phyloP scores from a whole-genome alignment of 2,329 filamentous ascomycete species.

The Plectosphaerella plurivora region DNA sequence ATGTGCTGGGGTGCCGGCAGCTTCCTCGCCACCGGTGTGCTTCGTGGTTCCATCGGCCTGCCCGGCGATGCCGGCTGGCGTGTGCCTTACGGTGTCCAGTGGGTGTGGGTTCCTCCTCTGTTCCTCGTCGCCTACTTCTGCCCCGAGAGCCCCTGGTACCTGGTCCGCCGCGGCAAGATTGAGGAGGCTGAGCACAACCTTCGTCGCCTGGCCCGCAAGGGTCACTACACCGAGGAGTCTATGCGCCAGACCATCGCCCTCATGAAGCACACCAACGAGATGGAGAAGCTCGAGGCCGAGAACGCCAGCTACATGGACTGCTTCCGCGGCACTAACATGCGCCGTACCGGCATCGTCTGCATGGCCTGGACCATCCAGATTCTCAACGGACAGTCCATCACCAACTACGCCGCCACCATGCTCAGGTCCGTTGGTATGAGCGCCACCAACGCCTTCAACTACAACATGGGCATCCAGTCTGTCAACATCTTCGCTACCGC shows the following conservation, averaged over 20 bases:
- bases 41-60: constrained; percentile 18
- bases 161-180: constrained; percentile 35
- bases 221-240: constrained; percentile 30
- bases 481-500: constrained; percentile 36
- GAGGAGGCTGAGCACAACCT: constrained; percentile 36
- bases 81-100: constrained; percentile 39
- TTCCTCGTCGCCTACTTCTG: constrained; percentile 38
- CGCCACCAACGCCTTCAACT: constrained; percentile 34
- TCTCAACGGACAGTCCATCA: constrained; percentile 38
- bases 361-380: constrained; percentile 21
- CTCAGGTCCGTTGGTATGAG: constrained; percentile 45
- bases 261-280: constrained; percentile 33
- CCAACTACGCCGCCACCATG: constrained; percentile 47
- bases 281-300: constrained; percentile 23
- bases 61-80: constrained; percentile 9
- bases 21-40: constrained; percentile 27
- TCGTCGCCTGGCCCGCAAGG: constrained; percentile 20
- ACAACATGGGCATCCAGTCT: constrained; percentile 43
- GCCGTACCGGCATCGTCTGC: constrained; percentile 23
- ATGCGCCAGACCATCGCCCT: constrained; percentile 32
- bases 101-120: constrained; percentile 43
- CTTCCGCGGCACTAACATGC: constrained; percentile 30
- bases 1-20: constrained; percentile 34
- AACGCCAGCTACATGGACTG: constrained; percentile 30
- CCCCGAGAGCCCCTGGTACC: constrained; percentile 47